Evolutionary conservation across 371 early-diverging fungal genomes (phyloP).

Genomic region (Sporodiniella umbellata): DNA sequence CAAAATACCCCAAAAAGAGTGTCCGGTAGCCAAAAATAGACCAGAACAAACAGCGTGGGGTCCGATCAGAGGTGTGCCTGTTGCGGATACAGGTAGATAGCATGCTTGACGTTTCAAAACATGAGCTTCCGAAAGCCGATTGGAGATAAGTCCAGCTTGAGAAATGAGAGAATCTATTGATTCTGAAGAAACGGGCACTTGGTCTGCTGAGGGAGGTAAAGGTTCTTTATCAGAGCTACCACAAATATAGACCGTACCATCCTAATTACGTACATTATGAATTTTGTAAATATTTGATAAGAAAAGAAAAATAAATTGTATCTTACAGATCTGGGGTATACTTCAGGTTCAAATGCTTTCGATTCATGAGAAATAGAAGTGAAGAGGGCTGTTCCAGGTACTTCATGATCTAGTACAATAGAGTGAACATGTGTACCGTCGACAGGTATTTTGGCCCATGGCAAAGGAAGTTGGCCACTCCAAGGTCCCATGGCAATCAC

Average conservation of each 20-base stretch:
- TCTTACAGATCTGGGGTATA: constrained; percentile 37
- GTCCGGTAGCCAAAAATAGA: constrained; percentile 63
- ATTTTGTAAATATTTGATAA: no score
- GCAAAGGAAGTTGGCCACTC: constrained; percentile 30
- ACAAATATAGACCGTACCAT: constrained; percentile 70
- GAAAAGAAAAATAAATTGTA: no score
- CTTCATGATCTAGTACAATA: constrained; percentile 25
- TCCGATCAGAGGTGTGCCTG: constrained; percentile 56
- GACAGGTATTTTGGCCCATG: constrained; percentile 28
- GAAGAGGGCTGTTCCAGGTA: constrained; percentile 48
- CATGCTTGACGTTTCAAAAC: constrained; percentile 51
- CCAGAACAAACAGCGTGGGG: constrained; percentile 42
- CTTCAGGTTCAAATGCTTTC: constrained; percentile 44
- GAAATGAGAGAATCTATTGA: constrained; percentile 22
- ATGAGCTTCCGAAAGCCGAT: constrained; percentile 3
- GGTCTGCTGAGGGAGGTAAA: constrained; percentile 40
- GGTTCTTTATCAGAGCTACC: constrained; percentile 54
- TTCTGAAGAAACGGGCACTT: constrained; percentile 30
- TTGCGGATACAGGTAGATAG: constrained; percentile 59
- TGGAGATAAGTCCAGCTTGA: constrained; percentile 37
- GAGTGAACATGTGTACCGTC: constrained; percentile 44
- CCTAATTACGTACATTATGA: constrained; percentile 42
- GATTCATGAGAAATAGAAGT: constrained; percentile 26
- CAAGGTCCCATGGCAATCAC: constrained; percentile 56
- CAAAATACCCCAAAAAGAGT: constrained; percentile 74